Base-by-base conservation (phyloP, 306 rosid species). In the Senna tora region DNA sequence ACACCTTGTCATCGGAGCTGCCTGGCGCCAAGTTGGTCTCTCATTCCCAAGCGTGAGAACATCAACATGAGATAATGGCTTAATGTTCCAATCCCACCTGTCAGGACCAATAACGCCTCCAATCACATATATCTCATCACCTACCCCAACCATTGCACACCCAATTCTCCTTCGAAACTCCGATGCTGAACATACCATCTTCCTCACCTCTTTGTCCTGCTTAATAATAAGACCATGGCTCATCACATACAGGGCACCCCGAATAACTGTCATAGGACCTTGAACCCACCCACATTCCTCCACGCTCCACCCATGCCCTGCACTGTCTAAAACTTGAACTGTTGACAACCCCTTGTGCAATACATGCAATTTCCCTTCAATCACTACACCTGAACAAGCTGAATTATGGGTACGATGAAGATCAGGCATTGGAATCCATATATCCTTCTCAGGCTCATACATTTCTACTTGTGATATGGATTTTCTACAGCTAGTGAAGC, bases 31-130 rank as follows among this genome's bases (percentile, higher is more conserved):
- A n/a, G 88, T 75, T 21, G 97, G 87, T 71, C 97, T 86, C 76
- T 93, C 98, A 56, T 79, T 87, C 65, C 89, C 86, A 17, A 84
- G 72, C 0, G 85, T 77, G 85, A 93, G 79, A 72, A 93, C 85
- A 81, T 93, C 97, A 49, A 91, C 97, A 55, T 87, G 92, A 6
- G 96, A 84, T 74, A 92, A 83, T 21, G 93, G 96, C 73, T 86
- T 75, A 59, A 93, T 80, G 55, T 84, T 96, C 88, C 91, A 89
- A 72, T 84, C 86, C 88, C 78, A 84, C 53, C 87, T 86, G 54
- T 90, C 94, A 21, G 98, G 97, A 33, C 96, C 90, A 42, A 89
- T 91, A 71, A 90, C 83, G 13, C 98, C 98, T 61, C 98, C 98
- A 11, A 93, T 84, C 78, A 93, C 83, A 43, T 91, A 93, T 30